phyloP scores from a whole-genome alignment of 495 filamentous ascomycete genomes.

The Tetracladium marchalianum region DNA sequence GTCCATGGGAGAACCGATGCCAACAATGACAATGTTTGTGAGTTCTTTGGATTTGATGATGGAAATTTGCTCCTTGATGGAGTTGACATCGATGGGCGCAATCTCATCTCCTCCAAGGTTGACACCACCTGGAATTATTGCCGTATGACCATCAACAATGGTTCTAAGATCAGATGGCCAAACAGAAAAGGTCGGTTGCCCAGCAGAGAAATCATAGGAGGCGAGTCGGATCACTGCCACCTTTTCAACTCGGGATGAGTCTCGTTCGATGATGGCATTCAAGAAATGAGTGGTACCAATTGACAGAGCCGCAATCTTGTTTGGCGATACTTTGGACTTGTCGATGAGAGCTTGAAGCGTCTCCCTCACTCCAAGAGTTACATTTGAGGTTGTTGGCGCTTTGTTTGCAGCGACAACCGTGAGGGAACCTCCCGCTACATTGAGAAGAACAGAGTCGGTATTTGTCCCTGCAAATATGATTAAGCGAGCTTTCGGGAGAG shows the following conservation, averaged over 20 bases:
- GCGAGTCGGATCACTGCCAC: constrained; percentile 39
- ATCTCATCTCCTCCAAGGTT: constrained; percentile 29
- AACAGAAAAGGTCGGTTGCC: constrained; percentile 34
- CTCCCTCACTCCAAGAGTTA: constrained; percentile 41
- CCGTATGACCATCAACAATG: constrained; percentile 22
- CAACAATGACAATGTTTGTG: constrained; percentile 23
- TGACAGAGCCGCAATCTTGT: constrained; percentile 41
- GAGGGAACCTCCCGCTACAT: constrained; percentile 30
- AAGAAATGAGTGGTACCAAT: constrained; percentile 31
- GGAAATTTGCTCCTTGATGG: constrained; percentile 18
- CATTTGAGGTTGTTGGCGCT: constrained; percentile 45
- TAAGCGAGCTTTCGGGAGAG: background rate
- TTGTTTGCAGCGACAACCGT: constrained; percentile 41
- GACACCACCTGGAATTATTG: constrained; percentile 28
- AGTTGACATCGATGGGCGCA: constrained; percentile 15
- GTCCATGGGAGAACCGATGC: constrained; percentile 26
- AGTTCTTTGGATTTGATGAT: constrained; percentile 23
- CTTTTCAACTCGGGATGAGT: constrained; percentile 27
- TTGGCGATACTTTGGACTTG: constrained; percentile 25
- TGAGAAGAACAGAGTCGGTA: constrained; percentile 49
- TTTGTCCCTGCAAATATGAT: constrained; percentile 40
- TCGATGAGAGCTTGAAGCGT: constrained; percentile 36
- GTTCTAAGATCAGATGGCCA: constrained; percentile 24
- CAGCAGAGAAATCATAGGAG: constrained; percentile 25
- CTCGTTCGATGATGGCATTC: constrained; percentile 37